Conservation (phyloP, 306 rosid genomes). For the Medicago ruthenica region DNA sequence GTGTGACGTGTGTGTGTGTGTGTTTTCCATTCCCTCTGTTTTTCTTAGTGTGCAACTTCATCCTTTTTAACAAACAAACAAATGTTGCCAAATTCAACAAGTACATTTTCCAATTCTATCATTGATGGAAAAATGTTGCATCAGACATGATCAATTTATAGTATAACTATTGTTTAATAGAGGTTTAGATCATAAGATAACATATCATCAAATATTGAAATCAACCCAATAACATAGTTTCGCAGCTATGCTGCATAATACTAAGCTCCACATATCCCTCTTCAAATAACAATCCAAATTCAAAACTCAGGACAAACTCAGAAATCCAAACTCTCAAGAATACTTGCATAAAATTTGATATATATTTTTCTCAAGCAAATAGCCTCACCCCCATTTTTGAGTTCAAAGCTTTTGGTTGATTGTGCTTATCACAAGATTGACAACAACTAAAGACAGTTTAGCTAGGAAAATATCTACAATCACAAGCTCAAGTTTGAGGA, state of each 20-base stretch:
- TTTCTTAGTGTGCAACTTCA: background rate
- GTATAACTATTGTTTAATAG: constrained; percentile 1
- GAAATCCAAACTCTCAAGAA: constrained; percentile 8
- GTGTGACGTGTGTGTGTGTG: background rate
- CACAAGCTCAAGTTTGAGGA: constrained; percentile 6
- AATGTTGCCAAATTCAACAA: constrained; percentile 1
- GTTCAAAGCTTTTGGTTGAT: constrained; percentile 10
- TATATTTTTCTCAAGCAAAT: background rate
- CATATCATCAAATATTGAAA: constrained; percentile 3
- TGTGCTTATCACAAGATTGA: constrained; percentile 7
- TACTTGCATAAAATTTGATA: background rate
- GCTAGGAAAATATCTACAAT: background rate
- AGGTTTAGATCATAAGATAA: constrained; percentile 19
- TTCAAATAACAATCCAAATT: constrained; percentile 12
- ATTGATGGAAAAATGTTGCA: constrained; percentile 4
- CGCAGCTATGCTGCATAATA: constrained; percentile 10
- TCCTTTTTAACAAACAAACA: background rate
- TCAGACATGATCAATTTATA: constrained; percentile 11
- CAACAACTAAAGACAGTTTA: constrained; percentile 11
- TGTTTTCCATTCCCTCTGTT: background rate
- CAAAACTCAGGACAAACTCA: constrained; percentile 16
- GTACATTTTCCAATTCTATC: constrained; percentile 7
- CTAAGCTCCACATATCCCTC: background rate
- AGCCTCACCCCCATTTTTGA: background rate
- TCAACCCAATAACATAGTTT: constrained; percentile 3